Conservation (phyloP, 495 filamentous ascomycete genomes). For the Parathielavia appendiculata region DNA sequence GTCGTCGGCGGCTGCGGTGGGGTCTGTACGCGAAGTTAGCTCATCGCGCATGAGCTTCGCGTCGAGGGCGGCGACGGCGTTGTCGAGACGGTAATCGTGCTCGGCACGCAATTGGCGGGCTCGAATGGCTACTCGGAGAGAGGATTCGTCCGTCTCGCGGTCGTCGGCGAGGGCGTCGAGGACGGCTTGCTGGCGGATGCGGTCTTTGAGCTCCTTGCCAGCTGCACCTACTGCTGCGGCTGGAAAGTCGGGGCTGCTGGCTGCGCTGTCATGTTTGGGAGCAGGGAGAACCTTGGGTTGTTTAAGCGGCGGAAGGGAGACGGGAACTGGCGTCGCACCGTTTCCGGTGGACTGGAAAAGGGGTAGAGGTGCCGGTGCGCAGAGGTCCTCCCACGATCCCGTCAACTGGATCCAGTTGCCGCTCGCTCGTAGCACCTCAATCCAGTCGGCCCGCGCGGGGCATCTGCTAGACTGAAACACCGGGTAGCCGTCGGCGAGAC, state of each 20-base stretch:
- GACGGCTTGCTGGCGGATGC: slow-evolving; percentile 57
- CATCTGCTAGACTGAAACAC: slow-evolving; percentile 69
- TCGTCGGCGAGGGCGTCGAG: slow-evolving; percentile 61
- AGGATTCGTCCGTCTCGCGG: slow-evolving; percentile 57
- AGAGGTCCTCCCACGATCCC: slow-evolving; percentile 63
- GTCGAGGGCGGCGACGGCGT: slow-evolving; percentile 25
- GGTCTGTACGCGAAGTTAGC: not conserved
- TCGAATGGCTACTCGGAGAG: slow-evolving; percentile 55
- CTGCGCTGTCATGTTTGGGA: not conserved
- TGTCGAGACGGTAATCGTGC: slow-evolving; percentile 41
- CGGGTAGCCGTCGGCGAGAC: slow-evolving; percentile 72
- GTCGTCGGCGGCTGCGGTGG: not conserved
- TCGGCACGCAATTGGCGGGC: slow-evolving; percentile 54
- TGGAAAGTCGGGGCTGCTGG: not conserved
- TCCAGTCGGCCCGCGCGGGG: slow-evolving; percentile 71
- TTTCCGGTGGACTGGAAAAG: slow-evolving; percentile 23
- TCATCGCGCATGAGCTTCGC: not conserved
- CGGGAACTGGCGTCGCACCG: slow-evolving; percentile 13
- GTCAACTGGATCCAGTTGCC: slow-evolving; percentile 61
- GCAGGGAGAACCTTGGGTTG: slow-evolving; percentile 9
- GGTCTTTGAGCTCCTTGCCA: slow-evolving; percentile 48
- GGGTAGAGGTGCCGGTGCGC: slow-evolving; percentile 59
- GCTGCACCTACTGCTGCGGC: not conserved
- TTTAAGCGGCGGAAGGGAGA: not conserved
- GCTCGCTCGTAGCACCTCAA: slow-evolving; percentile 61